These are phyloP conservation scores for Heteromeles arbutifolia DNA, from an alignment of 306 rosid species.

Conservation along the genomic window DNA sequence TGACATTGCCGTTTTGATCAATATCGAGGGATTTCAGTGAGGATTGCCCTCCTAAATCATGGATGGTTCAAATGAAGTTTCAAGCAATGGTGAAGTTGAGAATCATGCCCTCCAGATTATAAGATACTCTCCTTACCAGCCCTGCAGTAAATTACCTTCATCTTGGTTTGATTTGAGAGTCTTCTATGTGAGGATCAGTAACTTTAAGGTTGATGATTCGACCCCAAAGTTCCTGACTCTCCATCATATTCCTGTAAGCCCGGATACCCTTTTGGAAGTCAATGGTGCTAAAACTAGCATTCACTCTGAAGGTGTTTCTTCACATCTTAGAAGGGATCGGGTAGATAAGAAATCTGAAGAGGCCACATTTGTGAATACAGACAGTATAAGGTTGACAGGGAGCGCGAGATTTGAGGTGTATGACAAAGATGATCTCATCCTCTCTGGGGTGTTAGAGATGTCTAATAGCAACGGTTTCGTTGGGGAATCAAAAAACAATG, in stretches of 20 bases:
- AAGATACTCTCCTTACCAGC: conserved; percentile 59
- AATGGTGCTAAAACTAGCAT: conserved; percentile 71
- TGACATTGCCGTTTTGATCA: conserved; percentile 9
- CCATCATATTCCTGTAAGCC: conserved; percentile 66
- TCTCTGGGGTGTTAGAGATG: conserved; percentile 71
- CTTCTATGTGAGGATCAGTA: conserved; percentile 70
- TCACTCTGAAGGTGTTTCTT: conserved; percentile 57
- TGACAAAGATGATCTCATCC: conserved; percentile 62
- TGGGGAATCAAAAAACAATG: conserved; percentile 45
- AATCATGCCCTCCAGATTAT: conserved; percentile 45
- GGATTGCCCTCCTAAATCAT: conserved; percentile 29
- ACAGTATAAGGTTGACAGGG: conserved; percentile 66
- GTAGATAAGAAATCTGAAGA: conserved; percentile 80
- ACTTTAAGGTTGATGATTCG: conserved; percentile 60
- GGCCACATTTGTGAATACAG: conserved; percentile 82
- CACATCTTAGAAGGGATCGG: conserved; percentile 82
- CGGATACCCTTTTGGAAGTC: conserved; percentile 72
- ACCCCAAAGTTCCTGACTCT: conserved; percentile 69
- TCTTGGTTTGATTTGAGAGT: conserved; percentile 88
- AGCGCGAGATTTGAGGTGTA: conserved; percentile 74
- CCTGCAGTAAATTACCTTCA: conserved; percentile 41
- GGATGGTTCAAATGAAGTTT: conserved; percentile 43
- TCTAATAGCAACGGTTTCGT: conserved; percentile 44
- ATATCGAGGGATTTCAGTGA: conserved; percentile 28
- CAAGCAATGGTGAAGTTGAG: conserved; percentile 34